Percentiles rank a stretch among this genome's conserved stretches.
Evolutionary conservation across 352 stramenopile genomes (phyloP).

Genomic region (Phytophthora parvispora): DNA sequence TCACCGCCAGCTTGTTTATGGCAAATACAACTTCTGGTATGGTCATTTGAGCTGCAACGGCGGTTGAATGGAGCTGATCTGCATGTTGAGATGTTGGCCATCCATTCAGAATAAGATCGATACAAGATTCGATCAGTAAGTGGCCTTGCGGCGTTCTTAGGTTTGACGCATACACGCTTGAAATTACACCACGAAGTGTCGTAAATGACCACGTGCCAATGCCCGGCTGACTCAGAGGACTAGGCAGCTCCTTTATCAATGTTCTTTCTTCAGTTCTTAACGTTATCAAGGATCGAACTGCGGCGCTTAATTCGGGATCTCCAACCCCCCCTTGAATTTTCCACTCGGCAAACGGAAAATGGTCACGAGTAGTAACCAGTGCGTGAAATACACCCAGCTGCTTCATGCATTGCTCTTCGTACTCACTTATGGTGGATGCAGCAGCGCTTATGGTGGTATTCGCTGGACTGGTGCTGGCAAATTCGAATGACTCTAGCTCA

Average conservation of each 20-base stretch:
- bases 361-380: constrained; percentile 26
- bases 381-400: constrained; percentile 35
- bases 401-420: constrained; percentile 18
- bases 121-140: constrained; percentile 34
- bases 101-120: constrained; percentile 27
- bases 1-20: constrained; percentile 22
- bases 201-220: constrained; percentile 15
- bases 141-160: constrained; percentile 29
- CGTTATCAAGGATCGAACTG: constrained; percentile 11
- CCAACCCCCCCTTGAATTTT: constrained; percentile 36
- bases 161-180: constrained; percentile 40
- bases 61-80: background rate
- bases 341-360: constrained; percentile 35
- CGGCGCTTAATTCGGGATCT: constrained; percentile 13
- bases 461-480: constrained; percentile 1
- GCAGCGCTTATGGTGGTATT: background rate
- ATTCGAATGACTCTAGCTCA: constrained; percentile 15
- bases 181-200: constrained; percentile 26
- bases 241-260: background rate
- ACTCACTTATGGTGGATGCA: constrained; percentile 4
- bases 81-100: constrained; percentile 17
- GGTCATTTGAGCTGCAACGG: constrained; percentile 7
- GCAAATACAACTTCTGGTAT: constrained; percentile 31
- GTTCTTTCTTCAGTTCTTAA: constrained; percentile 8
- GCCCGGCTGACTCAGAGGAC: background rate